Evolutionary conservation across 768 basidiomycete species (phyloP).

Genomic region (Symmetrospora coprosmae): DNA sequence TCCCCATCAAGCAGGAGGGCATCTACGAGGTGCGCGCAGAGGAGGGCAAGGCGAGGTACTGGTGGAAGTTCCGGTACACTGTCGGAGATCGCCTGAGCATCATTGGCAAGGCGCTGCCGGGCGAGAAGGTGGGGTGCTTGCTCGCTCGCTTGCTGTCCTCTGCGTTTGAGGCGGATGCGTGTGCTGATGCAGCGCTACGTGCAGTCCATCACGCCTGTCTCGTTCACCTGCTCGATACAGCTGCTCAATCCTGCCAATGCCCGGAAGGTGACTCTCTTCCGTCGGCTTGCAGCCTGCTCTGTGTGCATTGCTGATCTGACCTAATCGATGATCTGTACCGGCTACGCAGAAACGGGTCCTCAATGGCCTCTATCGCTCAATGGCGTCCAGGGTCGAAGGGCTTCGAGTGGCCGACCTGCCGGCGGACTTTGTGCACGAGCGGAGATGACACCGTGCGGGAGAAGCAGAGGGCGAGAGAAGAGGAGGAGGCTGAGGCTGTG

Average conservation of each 20-base stretch:
- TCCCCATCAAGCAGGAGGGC: constrained; percentile 17
- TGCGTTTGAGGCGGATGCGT: neutral
- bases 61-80: constrained; percentile 1
- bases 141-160: too few relatives aligned
- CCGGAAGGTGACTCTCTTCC: neutral
- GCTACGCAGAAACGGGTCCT: constrained; percentile 1
- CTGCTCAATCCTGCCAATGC: neutral
- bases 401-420: neutral
- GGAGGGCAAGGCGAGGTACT: neutral
- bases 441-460: too few relatives aligned
- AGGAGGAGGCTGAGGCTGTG: too few relatives aligned
- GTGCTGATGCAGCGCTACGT: neutral
- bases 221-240: neutral
- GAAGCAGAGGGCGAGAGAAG: too few relatives aligned
- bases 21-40: neutral
- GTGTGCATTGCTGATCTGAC: neutral
- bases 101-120: constrained; percentile 11
- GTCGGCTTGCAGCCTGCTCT: neutral
- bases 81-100: constrained; percentile 5
- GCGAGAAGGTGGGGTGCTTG: constrained; percentile 16
- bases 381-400: constrained; percentile 7
- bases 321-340: neutral
- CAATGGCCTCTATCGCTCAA: neutral
- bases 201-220: neutral
- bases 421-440: too few relatives aligned